Percentiles rank a stretch among this genome's conserved stretches.
These are phyloP conservation scores for Lentinula boryana DNA, from an alignment of 768 basidiomycete species.

Conservation along the genomic window DNA sequence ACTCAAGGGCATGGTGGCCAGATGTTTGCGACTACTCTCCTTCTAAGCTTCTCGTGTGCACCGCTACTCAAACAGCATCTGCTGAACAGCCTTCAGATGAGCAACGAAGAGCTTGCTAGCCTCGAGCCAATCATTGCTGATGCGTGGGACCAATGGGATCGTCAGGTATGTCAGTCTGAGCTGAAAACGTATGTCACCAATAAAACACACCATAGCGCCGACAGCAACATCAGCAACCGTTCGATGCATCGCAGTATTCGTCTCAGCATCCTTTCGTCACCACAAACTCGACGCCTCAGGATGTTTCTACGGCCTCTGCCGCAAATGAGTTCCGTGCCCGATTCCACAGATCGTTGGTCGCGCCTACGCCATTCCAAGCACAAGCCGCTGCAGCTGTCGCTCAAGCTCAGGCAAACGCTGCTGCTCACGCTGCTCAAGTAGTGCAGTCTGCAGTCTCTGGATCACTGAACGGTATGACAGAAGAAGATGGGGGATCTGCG, in stretches of 20 bases:
- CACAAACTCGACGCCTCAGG: slow-evolving; percentile 20
- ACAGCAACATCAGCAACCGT: slow-evolving; percentile 34
- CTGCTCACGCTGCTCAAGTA: background rate
- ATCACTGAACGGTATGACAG: background rate
- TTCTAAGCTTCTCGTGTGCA: slow-evolving; percentile 72
- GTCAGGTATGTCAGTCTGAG: slow-evolving; percentile 45
- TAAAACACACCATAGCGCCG: slow-evolving; percentile 28
- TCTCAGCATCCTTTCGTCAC: slow-evolving; percentile 14
- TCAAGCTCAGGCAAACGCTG: slow-evolving; percentile 1
- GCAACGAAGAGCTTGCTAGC: slow-evolving; percentile 72
- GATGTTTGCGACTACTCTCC: slow-evolving; percentile 72
- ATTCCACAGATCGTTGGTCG: slow-evolving; percentile 43
- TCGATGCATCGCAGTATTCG: slow-evolving; percentile 14
- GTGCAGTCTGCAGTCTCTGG: background rate
- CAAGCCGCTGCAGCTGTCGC: slow-evolving; percentile 5
- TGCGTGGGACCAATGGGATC: slow-evolving; percentile 85
- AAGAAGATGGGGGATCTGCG: background rate
- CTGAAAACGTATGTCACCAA: slow-evolving; percentile 5
- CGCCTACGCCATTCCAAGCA: slow-evolving; percentile 38
- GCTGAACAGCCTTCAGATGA: slow-evolving; percentile 65
- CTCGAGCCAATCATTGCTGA: slow-evolving; percentile 77
- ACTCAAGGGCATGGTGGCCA: slow-evolving; percentile 56
- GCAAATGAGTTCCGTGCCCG: slow-evolving; percentile 46
- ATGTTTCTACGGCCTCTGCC: slow-evolving; percentile 20
- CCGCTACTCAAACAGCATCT: slow-evolving; percentile 72